Evolutionary conservation across 176 grass and related monocot species (phyloP), one percentile per base, ranked within the genome.

Genomic region (Aegilops speltoides): DNA sequence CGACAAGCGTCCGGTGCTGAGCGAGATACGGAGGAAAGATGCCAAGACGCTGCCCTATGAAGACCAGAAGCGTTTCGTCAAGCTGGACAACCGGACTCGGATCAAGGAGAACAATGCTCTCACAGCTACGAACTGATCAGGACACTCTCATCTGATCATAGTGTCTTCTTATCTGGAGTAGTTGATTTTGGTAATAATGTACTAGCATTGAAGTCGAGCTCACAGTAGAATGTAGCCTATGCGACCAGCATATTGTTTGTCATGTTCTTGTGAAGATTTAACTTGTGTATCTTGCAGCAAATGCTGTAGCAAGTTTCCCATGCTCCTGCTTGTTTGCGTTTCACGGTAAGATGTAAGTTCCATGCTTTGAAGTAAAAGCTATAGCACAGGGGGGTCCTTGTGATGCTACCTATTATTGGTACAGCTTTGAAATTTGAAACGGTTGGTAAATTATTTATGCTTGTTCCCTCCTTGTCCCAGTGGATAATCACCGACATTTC

Each of bases 81-180:
- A 98, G 91, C 71, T 98, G 54, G 90, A 94, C 60, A 95, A 98
- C 48, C 93, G 91, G 66, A 34, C 96, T 61, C 76, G 93, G 24
- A 94, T 98, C 77, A 95, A 98, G 90, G 91, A 95, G 41, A 95
- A 94, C 52, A 98, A 94, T 84, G 83, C 89, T 40, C 45, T 89
- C 64, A 98, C 62, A 45, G 91, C 90, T 33, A 98, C 95, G 84
- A 95, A 88, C 54, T 95, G 78, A 98, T 68, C 24, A 77, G 61
- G 52, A 65, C 24, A 54, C 16, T 80, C 9, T 46, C 45, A 26
- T 80, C 6, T 60, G 37, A 63, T 43, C 41, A 43, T 43, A 12
- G 41, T 12, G 41, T 43, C 41, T 41, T 41, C 38, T 43, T 43
- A 43, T 43, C 41, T 24, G 41, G 50, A 15, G 9, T 68, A 14